phyloP scores from a whole-genome alignment of 257 asterid genomes.

The Solanum acaule region DNA sequence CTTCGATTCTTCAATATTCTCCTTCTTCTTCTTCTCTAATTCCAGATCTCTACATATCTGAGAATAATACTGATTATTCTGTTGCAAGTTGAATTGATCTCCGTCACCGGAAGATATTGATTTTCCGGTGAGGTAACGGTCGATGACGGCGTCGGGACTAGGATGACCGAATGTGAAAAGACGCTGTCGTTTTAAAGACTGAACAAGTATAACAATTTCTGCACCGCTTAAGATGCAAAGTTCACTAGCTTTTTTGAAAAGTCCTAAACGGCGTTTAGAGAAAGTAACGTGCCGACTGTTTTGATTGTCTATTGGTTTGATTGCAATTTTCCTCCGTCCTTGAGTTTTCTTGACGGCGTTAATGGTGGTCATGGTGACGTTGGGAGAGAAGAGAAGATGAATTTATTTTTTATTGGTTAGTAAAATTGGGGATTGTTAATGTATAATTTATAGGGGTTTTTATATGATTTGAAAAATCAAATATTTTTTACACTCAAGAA shows the following conservation, averaged over 20 bases:
- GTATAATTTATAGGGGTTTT: background rate
- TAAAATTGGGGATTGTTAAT: background rate
- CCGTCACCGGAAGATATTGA: background rate
- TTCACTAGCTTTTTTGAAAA: constrained; percentile 30
- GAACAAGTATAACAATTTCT: constrained; percentile 15
- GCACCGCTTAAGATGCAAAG: constrained; percentile 22
- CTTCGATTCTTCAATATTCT: background rate
- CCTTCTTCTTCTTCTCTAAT: background rate
- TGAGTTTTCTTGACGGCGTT: constrained; percentile 10
- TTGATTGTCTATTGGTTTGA: constrained; percentile 20
- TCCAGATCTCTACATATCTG: background rate
- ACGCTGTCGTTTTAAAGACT: constrained; percentile 18
- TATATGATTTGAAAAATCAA: background rate
- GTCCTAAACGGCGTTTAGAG: constrained; percentile 20
- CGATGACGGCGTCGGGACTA: background rate
- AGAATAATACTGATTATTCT: constrained; percentile 4
- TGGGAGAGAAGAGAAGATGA: background rate
- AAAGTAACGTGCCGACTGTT: constrained; percentile 16
- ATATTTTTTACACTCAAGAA: background rate
- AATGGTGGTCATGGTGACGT: background rate
- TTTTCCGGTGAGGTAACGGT: background rate
- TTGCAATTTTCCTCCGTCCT: constrained; percentile 24
- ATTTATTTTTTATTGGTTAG: background rate
- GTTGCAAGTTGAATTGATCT: background rate
- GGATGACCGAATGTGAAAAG: constrained; percentile 15